Evolutionary conservation across 805 yeast species (phyloP).

Genomic region (Starmerella potacharoeniae): DNA sequence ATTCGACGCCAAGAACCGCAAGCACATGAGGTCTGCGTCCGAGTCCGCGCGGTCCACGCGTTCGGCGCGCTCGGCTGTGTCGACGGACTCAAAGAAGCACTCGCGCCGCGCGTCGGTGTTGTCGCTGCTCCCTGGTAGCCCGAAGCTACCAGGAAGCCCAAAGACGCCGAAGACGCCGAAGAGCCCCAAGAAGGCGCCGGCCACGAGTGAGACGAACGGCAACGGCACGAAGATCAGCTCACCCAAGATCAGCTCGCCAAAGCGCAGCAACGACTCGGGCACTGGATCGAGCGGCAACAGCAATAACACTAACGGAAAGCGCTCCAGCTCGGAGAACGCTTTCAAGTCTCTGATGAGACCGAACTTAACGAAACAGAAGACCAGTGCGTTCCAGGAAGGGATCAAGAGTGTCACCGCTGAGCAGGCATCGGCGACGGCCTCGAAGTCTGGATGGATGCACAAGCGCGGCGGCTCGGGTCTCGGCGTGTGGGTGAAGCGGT

Average conservation of each 20-base stretch:
- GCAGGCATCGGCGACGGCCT: conserved; percentile 66
- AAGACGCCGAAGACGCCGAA: conserved; percentile 25
- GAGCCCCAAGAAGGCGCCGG: neutral
- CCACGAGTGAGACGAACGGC: neutral
- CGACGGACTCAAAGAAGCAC: conserved; percentile 17
- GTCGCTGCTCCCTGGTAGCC: conserved; percentile 11
- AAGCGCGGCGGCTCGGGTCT: conserved; percentile 76
- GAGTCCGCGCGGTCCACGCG: conserved; percentile 2
- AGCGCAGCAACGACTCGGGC: neutral
- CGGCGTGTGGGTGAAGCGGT: conserved; percentile 86
- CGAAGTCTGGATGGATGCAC: conserved; percentile 88
- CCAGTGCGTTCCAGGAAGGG: conserved; percentile 55
- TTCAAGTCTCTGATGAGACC: conserved; percentile 27
- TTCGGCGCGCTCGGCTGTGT: neutral
- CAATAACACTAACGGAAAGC: conserved; percentile 3
- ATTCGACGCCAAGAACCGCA: neutral
- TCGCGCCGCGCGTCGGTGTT: conserved; percentile 15
- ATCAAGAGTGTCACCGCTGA: conserved; percentile 63
- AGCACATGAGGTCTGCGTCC: neutral
- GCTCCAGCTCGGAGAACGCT: conserved; percentile 7
- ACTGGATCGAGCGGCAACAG: neutral
- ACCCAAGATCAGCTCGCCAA: neutral
- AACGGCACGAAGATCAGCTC: neutral
- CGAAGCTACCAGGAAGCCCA: conserved; percentile 12
- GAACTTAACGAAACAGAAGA: conserved; percentile 28